Conservation (phyloP, 2,329 filamentous ascomycete species). For the Madurella fahalii region DNA sequence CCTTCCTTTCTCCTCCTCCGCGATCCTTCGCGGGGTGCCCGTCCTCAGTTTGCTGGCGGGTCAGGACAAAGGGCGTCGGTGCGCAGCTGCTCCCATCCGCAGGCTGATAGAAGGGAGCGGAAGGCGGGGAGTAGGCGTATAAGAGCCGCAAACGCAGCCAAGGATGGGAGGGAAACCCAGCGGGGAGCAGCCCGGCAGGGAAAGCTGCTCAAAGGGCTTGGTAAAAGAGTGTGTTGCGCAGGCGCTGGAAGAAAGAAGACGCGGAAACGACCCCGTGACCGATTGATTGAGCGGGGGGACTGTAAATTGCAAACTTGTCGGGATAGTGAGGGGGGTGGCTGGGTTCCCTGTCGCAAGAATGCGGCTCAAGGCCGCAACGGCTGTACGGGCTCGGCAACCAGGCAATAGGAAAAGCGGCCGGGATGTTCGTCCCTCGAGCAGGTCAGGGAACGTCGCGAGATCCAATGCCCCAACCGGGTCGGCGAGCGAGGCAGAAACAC, state of each 20-base stretch:
- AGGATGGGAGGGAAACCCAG: constrained; percentile 13
- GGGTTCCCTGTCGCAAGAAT: constrained; percentile 17
- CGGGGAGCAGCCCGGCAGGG: constrained; percentile 7
- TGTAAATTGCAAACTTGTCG: constrained; percentile 22
- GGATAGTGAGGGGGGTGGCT: constrained; percentile 17
- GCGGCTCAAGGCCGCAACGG: constrained; percentile 25
- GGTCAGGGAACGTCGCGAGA: neutral
- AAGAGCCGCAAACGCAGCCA: constrained; percentile 26
- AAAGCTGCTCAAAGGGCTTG: constrained; percentile 12
- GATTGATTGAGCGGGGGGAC: constrained; percentile 25
- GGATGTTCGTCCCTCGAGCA: neutral
- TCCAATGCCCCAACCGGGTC: neutral
- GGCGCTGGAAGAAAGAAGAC: constrained; percentile 18
- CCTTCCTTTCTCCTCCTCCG: neutral
- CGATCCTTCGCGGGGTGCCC: constrained; percentile 4
- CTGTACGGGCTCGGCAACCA: constrained; percentile 17
- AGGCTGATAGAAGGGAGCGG: constrained; percentile 8
- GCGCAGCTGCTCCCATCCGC: constrained; percentile 19
- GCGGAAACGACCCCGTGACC: constrained; percentile 23
- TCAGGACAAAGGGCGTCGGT: constrained; percentile 8
- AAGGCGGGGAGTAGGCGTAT: constrained; percentile 19
- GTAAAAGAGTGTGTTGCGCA: neutral
- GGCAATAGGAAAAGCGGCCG: neutral
- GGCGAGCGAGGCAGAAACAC: constrained; percentile 1
- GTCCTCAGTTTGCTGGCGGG: constrained; percentile 10